Conservation (phyloP, 2,329 filamentous ascomycete species). For the Colletotrichum noveboracense region DNA sequence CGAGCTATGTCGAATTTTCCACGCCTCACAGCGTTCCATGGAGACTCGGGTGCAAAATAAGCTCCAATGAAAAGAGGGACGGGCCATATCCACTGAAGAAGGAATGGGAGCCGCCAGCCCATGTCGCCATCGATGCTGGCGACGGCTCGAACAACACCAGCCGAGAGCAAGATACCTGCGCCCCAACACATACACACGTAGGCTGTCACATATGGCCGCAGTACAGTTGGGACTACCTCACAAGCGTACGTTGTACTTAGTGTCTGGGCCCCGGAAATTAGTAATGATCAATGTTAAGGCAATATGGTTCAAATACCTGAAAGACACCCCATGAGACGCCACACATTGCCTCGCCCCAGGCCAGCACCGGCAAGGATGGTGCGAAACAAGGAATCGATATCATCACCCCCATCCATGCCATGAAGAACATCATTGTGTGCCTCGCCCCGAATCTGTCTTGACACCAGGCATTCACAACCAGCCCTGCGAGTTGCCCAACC, state of each 20-base stretch:
- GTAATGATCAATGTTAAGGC: background rate
- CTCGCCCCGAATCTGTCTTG: slow-evolving; percentile 39
- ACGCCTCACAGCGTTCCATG: slow-evolving; percentile 37
- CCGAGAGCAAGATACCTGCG: slow-evolving; percentile 46
- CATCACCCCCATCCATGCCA: slow-evolving; percentile 38
- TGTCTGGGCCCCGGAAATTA: background rate
- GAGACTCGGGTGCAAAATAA: slow-evolving; percentile 39
- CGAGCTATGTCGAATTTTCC: slow-evolving; percentile 30
- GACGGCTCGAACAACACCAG: slow-evolving; percentile 42
- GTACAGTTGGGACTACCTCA: slow-evolving; percentile 44
- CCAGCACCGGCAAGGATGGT: slow-evolving; percentile 42
- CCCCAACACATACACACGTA: slow-evolving; percentile 44
- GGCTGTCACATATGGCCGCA: slow-evolving; percentile 46
- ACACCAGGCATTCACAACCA: slow-evolving; percentile 45
- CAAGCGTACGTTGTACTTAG: slow-evolving; percentile 39
- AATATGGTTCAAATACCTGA: slow-evolving; percentile 23
- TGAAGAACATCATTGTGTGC: slow-evolving; percentile 27
- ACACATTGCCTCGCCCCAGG: slow-evolving; percentile 49
- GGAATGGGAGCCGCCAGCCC: slow-evolving; percentile 45
- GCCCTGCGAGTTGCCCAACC: slow-evolving; percentile 49
- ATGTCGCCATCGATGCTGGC: slow-evolving; percentile 34
- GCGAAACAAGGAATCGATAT: slow-evolving; percentile 56
- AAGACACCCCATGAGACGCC: slow-evolving; percentile 47
- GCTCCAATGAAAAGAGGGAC: slow-evolving; percentile 34
- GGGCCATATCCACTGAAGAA: slow-evolving; percentile 44